Base-by-base conservation (phyloP, 345 rosid species). In the Turnera subulata region DNA sequence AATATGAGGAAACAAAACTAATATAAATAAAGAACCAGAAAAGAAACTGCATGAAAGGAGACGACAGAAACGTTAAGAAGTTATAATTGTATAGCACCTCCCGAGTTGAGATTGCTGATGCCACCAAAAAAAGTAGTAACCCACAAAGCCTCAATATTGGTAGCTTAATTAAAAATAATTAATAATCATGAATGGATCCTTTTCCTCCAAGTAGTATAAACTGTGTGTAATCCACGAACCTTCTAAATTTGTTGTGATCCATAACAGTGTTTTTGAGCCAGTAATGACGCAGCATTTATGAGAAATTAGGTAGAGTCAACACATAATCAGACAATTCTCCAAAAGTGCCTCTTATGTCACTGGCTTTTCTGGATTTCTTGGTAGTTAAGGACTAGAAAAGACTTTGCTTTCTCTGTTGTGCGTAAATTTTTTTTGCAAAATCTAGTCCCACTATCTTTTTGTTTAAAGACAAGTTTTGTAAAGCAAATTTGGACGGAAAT, bases 291-390 rank as follows among this genome's bases (percentile, higher is more conserved):
- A 17, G 12, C 58, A 33, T 63, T 23, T 21, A 22, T 44, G 26
- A 53, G 20, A 32, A 33, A 62, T 62, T 45, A 62, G 66, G 59
- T 53, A 33, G 54, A 45, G 23, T 25, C 35, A 19, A 29, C 9
- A 21, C n/a, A 16, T 25, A 35, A 10, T 46, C n/a, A 46, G 54
- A 21, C 25, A 35, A 24, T 23, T 25, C 12, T 47, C 2, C 15
- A 48, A 48, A 39, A 39, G 46, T 35, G 10, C 23, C 46, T 16
- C 24, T 55, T 11, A 51, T 51, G 38, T 21, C 43, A 1, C 6
- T 53, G 10, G 19, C 13, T 22, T 63, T 9, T 6, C 22, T 63
- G 37, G 61, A 47, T 64, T 55, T 55, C 68, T 64, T 64, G 49
- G 55, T 18, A 48, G 32, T 25, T 64, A 55, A 64, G 68, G 42